Evolutionary conservation across 1,284 basidiomycete genomes (phyloP), one percentile per base, ranked within the genome.

Genomic region (Cutaneotrichosporon cyanovorans): DNA sequence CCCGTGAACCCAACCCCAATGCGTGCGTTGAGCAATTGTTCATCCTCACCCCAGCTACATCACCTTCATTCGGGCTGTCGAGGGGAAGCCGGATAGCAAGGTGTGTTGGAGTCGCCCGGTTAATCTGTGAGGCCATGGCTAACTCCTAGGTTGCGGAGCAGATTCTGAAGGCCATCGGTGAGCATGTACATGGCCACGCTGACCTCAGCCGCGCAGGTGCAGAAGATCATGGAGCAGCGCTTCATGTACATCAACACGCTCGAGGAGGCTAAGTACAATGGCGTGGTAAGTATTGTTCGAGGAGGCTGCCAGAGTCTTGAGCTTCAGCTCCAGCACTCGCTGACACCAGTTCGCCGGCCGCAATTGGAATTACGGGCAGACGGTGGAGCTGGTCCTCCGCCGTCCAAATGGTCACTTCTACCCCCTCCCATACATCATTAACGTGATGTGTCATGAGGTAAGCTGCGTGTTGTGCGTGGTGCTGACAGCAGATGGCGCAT

Each of bases 341-440:
- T 50, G 22, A 38, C 22, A 5, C 2, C 22, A 66, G 65, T 72
- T 69, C 40, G 69, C 67, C 0, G 72, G 72, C 0, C 46, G 68
- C 15, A 68, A 72, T 51, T 72, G 69, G 69, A 74, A 73, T 50
- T 62, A 69, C 44, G 73, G 73, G 5, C 69, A 73, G 48, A 45
- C 47, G 16, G 65, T 75, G 40, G 71, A 74, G 55, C 61, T 75
- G 14, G 73, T 75, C 0, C 52, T 74, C 15, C 55, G 73, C 5
- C 50, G 68, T 0, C 56, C 61, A 1, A 57, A 55, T 25, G 72
- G 72, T 0, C 52, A 52, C 2, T 74, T 74, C 43, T 50, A 66
- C 6, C 70, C 70, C 34, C 22, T 66, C 35, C 42, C 50, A n/a
- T 71, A 62, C 38, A 65, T 72, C 35, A 58, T 63, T 6, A 60